Evolutionary conservation across 2,329 filamentous ascomycete species (phyloP).

Genomic region (Thermothelomyces thermophilus): DNA sequence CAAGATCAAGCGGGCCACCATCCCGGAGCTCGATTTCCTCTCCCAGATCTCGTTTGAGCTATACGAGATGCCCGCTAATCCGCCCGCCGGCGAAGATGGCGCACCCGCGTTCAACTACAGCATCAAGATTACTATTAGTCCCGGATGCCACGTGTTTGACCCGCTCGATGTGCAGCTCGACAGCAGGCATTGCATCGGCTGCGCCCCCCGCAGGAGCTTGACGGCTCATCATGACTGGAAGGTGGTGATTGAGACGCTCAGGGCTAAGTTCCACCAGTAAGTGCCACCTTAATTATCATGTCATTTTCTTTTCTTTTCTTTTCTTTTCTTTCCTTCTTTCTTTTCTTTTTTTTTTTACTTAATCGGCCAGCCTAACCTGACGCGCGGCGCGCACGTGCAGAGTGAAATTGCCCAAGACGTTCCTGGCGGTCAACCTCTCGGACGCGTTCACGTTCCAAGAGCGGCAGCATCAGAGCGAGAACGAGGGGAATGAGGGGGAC

Average conservation of each 20-base stretch:
- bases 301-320: not conserved
- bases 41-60: conserved; percentile 97
- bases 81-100: conserved; percentile 42
- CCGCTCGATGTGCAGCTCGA: conserved; percentile 94
- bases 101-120: conserved; percentile 82
- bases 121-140: conserved; percentile 92
- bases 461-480: conserved; percentile 40
- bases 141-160: conserved; percentile 93
- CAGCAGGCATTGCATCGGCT: conserved; percentile 92
- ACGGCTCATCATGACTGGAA: conserved; percentile 94
- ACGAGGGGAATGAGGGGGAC: conserved; percentile 13
- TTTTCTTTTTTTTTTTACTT: too few relatives aligned
- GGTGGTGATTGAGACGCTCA: conserved; percentile 88
- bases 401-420: conserved; percentile 60
- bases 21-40: conserved; percentile 94
- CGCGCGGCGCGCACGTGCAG: conserved; percentile 31
- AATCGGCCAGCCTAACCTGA: not conserved
- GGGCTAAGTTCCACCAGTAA: conserved; percentile 91
- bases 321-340: too few relatives aligned
- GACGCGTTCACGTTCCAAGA: conserved; percentile 57
- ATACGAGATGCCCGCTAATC: conserved; percentile 83
- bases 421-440: conserved; percentile 58
- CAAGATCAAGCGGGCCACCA: conserved; percentile 91
- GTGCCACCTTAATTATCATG: conserved; percentile 30
- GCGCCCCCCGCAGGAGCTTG: conserved; percentile 79